Percentiles rank a stretch among this genome's conserved stretches.
Conservation (phyloP, 2,329 filamentous ascomycete species). For the Lecanicillium sp. region DNA sequence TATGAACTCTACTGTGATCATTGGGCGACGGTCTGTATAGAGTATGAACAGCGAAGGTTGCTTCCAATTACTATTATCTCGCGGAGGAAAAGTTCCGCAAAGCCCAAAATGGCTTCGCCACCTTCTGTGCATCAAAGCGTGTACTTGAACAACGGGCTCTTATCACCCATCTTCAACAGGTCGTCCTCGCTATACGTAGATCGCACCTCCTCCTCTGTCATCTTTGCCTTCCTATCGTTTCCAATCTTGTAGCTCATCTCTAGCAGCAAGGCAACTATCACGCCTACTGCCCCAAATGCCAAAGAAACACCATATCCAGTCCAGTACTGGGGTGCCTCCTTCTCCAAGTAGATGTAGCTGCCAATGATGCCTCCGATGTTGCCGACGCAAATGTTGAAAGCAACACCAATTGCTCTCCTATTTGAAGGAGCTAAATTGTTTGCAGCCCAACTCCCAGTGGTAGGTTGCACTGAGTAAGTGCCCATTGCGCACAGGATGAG, state of each 20-base stretch:
- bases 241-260: constrained; percentile 20
- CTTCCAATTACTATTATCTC: no score
- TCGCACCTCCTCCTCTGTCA: constrained; percentile 17
- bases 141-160: constrained; percentile 25
- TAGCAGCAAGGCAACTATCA: constrained; percentile 21
- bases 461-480: constrained; percentile 59
- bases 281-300: constrained; percentile 20
- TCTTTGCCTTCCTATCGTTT: constrained; percentile 12
- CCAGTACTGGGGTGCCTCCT: constrained; percentile 23
- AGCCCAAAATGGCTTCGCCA: no score
- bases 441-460: constrained; percentile 57
- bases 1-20: no score
- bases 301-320: constrained; percentile 26
- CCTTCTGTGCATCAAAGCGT: no score
- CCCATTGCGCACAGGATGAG: constrained; percentile 61
- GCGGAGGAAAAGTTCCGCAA: no score
- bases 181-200: constrained; percentile 19
- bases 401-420: constrained; percentile 29
- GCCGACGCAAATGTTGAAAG: constrained; percentile 27
- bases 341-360: constrained; percentile 28
- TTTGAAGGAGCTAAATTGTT: constrained; percentile 53
- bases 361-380: constrained; percentile 34
- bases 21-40: no score
- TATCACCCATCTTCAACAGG: constrained; percentile 22
- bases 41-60: no score